phyloP scores from a whole-genome alignment of 2,329 filamentous ascomycete species.

The Cladophialophora yegresii region DNA sequence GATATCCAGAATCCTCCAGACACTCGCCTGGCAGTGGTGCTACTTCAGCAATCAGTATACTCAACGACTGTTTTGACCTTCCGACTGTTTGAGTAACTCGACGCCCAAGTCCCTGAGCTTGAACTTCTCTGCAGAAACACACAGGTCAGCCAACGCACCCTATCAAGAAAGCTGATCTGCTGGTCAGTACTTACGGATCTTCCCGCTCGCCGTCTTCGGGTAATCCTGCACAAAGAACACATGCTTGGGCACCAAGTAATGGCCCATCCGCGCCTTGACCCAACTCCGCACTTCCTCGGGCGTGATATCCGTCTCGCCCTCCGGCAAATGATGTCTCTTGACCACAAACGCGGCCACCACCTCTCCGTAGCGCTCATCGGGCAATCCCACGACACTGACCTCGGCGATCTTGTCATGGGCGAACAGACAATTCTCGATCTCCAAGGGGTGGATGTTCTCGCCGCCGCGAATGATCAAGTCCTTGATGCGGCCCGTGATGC shows the following conservation, averaged over 20 bases:
- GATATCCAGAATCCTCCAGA: not conserved
- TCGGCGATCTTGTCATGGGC: slow-evolving; percentile 70
- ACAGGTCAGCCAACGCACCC: not conserved
- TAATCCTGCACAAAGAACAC: slow-evolving; percentile 86
- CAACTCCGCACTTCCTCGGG: slow-evolving; percentile 66
- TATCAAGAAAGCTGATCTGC: not conserved
- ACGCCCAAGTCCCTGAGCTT: slow-evolving; percentile 71
- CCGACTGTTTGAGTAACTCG: slow-evolving; percentile 44
- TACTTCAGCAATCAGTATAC: not conserved
- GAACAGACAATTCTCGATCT: slow-evolving; percentile 86
- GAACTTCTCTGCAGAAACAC: slow-evolving; percentile 49
- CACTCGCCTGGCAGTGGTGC: not conserved
- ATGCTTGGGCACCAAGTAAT: slow-evolving; percentile 79
- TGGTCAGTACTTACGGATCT: slow-evolving; percentile 73
- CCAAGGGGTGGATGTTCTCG: slow-evolving; percentile 93
- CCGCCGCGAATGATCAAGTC: slow-evolving; percentile 93
- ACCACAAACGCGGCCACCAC: slow-evolving; percentile 82
- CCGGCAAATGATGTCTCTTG: slow-evolving; percentile 48
- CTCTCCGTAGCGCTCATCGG: slow-evolving; percentile 82
- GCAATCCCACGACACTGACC: slow-evolving; percentile 79
- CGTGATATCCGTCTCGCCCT: slow-evolving; percentile 53
- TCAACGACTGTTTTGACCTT: not conserved
- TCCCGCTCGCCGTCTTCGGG: slow-evolving; percentile 93
- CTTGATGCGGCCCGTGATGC: slow-evolving; percentile 68
- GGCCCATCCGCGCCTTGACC: slow-evolving; percentile 70